Conservation (phyloP, 352 stramenopile genomes). For the Phytopythium litorale region DNA sequence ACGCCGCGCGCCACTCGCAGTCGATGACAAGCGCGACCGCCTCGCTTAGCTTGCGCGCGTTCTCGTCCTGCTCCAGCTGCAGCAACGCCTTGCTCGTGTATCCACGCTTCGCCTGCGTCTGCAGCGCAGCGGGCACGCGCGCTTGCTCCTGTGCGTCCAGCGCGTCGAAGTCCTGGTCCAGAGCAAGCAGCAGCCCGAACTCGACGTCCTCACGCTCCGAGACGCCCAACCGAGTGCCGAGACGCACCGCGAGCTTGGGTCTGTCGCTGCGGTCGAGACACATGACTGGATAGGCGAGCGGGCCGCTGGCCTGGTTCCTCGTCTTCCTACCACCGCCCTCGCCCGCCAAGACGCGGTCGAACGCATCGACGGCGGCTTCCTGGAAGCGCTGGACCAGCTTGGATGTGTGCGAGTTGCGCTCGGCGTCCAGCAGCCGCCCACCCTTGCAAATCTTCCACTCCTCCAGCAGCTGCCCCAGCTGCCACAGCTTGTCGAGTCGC, state of each 20-base stretch:
- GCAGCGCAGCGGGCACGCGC: conserved; percentile 6
- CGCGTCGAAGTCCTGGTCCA: conserved; percentile 42
- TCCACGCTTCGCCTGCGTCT: conserved; percentile 20
- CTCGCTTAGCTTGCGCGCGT: conserved; percentile 9
- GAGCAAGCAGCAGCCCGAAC: conserved; percentile 60
- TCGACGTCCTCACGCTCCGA: conserved; percentile 48
- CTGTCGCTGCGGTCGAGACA: conserved; percentile 25
- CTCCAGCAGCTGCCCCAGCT: conserved; percentile 66
- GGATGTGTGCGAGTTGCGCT: conserved; percentile 43
- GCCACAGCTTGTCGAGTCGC: conserved; percentile 68
- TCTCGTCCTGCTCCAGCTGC: conserved; percentile 16
- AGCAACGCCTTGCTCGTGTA: conserved; percentile 34
- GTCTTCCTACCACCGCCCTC: not conserved
- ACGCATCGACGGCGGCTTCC: conserved; percentile 41
- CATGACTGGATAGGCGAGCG: conserved; percentile 51
- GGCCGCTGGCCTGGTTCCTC: conserved; percentile 14
- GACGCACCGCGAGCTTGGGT: conserved; percentile 40
- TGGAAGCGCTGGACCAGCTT: conserved; percentile 48
- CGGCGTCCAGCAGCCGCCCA: conserved; percentile 58
- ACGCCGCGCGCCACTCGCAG: conserved; percentile 41
- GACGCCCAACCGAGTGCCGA: conserved; percentile 43
- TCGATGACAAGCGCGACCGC: conserved; percentile 22
- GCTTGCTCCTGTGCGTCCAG: conserved; percentile 17
- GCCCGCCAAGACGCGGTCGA: conserved; percentile 41
- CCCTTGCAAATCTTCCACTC: conserved; percentile 74